Evolutionary conservation across 2,329 filamentous ascomycete species (phyloP), one percentile per base, ranked within the genome.

Genomic region (Fusarium sublunatum): DNA sequence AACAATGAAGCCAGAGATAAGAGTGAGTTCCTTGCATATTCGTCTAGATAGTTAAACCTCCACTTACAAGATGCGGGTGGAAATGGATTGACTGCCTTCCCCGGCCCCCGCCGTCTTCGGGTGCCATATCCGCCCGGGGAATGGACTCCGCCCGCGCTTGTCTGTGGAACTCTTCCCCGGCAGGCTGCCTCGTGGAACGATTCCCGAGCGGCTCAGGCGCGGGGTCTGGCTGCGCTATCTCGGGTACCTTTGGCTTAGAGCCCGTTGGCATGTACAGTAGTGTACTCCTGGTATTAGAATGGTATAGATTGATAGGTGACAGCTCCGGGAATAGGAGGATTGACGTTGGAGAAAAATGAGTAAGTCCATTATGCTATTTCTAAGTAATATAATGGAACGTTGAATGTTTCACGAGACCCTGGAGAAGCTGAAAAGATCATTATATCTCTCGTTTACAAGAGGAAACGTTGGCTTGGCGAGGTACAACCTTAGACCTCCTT

Each of bases 181-280:
- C 51, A 24, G 19, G 59, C 51, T 45, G 40, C 61, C 39, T 53
- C 40, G 46, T 69, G 64, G 64, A 52, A 66, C 67, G 38, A 62
- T 54, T 53, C 45, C 43, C 54, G 53, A 54, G 51, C 53, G 47
- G 58, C 61, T 41, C 47, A 52, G 40, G 54, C 68, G 68, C 69
- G 68, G 68, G 68, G 67, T 71, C 64, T 54, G 45, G 53, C 47
- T 53, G 57, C 66, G 53, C 66, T 64, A 68, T 50, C 47, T 53
- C 50, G 40, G 53, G 53, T 55, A 54, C 44, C 40, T 59, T 50
- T 34, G 44, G 40, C 26, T 46, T 61, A 64, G 60, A 26, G 34
- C 29, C 60, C 39, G 49, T 57, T 65, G 48, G 48, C 35, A 40
- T 13, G 6, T 48, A 64, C 58, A 60, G 53, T 66, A 66, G 53